Conservation (phyloP, 305 asterid genomes). For the Rubia tinctorum region DNA sequence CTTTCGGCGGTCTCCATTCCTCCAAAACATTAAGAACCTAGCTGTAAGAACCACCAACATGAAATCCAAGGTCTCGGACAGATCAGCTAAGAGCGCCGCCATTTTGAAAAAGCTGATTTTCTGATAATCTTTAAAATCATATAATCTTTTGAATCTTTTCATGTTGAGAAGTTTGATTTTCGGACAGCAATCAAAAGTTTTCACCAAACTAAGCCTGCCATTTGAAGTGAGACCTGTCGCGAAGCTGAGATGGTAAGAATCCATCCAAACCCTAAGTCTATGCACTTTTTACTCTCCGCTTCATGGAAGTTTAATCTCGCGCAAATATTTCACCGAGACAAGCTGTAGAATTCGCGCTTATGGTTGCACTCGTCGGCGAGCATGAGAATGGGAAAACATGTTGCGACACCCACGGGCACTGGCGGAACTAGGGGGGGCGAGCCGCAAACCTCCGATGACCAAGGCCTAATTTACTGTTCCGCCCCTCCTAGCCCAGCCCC, state of each 20-base stretch:
- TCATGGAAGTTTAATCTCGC: background rate
- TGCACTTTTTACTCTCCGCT: background rate
- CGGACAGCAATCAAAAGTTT: background rate
- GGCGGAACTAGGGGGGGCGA: too few relatives aligned
- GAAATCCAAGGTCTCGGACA: background rate
- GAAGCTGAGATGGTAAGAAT: background rate
- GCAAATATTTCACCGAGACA: background rate
- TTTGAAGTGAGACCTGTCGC: background rate
- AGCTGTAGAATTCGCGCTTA: background rate
- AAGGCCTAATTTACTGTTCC: too few relatives aligned
- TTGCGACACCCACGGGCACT: too few relatives aligned
- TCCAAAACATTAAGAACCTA: background rate
- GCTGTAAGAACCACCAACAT: background rate
- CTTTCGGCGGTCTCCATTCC: slow-evolving; percentile 9
- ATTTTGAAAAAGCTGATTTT: background rate
- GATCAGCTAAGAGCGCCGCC: slow-evolving; percentile 6
- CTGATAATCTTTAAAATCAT: background rate
- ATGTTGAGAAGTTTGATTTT: slow-evolving; percentile 9
- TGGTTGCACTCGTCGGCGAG: background rate
- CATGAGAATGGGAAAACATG: too few relatives aligned
- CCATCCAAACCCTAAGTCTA: slow-evolving; percentile 5
- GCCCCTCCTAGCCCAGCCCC: too few relatives aligned
- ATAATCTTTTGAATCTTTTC: background rate
- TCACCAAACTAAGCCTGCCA: slow-evolving; percentile 1
- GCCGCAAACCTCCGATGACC: too few relatives aligned